Conservation (phyloP, 2,329 filamentous ascomycete genomes). For the Bipolaris oryzae region DNA sequence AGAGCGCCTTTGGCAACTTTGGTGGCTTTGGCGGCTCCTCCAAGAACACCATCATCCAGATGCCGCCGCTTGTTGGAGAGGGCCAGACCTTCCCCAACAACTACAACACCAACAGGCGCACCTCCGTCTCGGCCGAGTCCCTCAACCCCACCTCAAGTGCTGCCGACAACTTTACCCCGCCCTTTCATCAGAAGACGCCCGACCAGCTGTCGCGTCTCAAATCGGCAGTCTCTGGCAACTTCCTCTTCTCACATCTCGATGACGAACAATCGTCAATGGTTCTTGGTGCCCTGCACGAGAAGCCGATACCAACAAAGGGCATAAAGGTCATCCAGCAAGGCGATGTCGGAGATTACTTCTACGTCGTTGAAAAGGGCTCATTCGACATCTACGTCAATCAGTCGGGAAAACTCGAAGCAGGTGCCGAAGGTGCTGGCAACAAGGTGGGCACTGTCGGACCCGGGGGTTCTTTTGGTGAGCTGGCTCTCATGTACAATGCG, state of each 20-base stretch:
- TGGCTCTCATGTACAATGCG: slow-evolving; percentile 98
- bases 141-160: slow-evolving; percentile 84
- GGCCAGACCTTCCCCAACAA: slow-evolving; percentile 81
- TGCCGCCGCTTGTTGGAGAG: slow-evolving; percentile 55
- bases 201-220: slow-evolving; percentile 83
- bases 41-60: slow-evolving; percentile 47
- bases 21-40: slow-evolving; percentile 41
- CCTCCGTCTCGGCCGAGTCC: slow-evolving; percentile 95
- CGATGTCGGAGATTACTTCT: slow-evolving; percentile 96
- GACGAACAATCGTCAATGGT: slow-evolving; percentile 90
- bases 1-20: slow-evolving; percentile 49
- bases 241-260: slow-evolving; percentile 91
- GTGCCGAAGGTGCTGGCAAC: slow-evolving; percentile 78
- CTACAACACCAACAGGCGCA: slow-evolving; percentile 91
- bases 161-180: slow-evolving; percentile 89
- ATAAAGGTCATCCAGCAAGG: slow-evolving; percentile 93
- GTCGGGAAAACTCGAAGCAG: slow-evolving; percentile 76
- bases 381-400: slow-evolving; percentile 92
- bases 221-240: slow-evolving; percentile 83
- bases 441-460: slow-evolving; percentile 83
- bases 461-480: slow-evolving; percentile 93
- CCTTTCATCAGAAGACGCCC: slow-evolving; percentile 78
- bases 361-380: slow-evolving; percentile 87
- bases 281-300: slow-evolving; percentile 88
- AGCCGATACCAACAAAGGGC: slow-evolving; percentile 90